Evolutionary conservation across 192 early-diverging fungal genomes (phyloP), one percentile per base, ranked within the genome.

Genomic region (Entomortierella beljakovae): DNA sequence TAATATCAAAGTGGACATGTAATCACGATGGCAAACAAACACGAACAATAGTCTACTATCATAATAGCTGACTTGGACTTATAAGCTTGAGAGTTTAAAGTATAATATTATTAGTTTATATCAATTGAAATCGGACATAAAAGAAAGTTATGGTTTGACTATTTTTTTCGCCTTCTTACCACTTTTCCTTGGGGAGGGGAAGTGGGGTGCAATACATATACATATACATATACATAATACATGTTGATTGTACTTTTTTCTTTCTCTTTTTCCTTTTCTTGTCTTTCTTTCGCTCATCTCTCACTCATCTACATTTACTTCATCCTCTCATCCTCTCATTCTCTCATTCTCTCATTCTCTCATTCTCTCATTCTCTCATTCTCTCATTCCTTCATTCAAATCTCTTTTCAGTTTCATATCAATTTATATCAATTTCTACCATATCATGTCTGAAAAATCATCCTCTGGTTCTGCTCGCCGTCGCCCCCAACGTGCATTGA

Each of bases 401-500:
- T 66, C 25, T 55, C 13, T 49, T 46, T 1, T 62, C 53, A 26
- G 32, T 34, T 35, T 63, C 22, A 46, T 34, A 25, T 42, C n/a
- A 8, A 31, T 57, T 3, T 56, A 35, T 46, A 62, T 71, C 28
- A 38, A n/a, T 53, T 54, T 26, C 0, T 67, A 33, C 52, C 15
- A 29, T 7, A 23, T 20, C 28, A n/a, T 28, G 16, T 58, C 55
- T 52, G 50, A 62, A 18, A 32, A 55, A 25, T 31, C 22, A 42
- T 51, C 64, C 23, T 55, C 73, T 26, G n/a, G 53, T 13, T 28
- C 73, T 5, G 51, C 66, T 33, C 37, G 64, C 50, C 43, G 66
- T 42, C 73, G 75, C 61, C 64, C 63, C 1, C 75, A 79, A 42
- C 75, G 75, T 43, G 75, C 75, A 25, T 32, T 70, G 43, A 79